Percentiles rank a stretch among this genome's conserved stretches.
phyloP scores from a whole-genome alignment of 176 grass and related monocot genomes.

The Hordeum vulgare region DNA sequence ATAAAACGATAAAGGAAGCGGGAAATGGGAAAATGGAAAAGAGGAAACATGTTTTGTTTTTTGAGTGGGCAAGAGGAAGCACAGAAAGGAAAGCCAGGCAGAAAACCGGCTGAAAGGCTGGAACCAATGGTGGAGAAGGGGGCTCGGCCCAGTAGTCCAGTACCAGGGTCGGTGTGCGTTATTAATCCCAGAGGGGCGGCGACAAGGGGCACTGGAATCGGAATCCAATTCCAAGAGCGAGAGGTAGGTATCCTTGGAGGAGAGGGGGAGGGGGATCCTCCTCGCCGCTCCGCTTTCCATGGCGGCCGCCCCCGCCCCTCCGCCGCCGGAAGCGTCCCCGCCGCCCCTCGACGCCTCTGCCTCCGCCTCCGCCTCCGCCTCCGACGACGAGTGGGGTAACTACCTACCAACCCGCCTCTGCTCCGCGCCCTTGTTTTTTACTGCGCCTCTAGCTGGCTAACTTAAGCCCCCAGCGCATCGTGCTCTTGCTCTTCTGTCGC shows the following conservation, averaged over 20 bases:
- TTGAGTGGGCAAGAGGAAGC: too few relatives aligned
- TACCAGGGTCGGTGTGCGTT: not conserved
- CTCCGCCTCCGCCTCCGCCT: not conserved
- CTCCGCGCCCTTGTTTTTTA: not conserved
- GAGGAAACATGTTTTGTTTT: too few relatives aligned
- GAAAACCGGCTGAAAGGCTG: too few relatives aligned
- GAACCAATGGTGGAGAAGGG: too few relatives aligned
- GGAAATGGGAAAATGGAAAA: too few relatives aligned
- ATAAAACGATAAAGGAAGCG: too few relatives aligned
- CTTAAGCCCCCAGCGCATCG: not conserved
- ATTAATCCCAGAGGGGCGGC: not conserved
- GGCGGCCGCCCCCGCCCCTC: not conserved
- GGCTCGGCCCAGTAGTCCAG: too few relatives aligned
- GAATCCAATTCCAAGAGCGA: slow-evolving; percentile 1
- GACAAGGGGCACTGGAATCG: not conserved
- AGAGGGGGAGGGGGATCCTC: not conserved
- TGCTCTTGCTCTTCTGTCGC: not conserved
- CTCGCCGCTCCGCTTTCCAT: not conserved
- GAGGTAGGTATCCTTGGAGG: slow-evolving; percentile 2
- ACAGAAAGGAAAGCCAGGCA: too few relatives aligned
- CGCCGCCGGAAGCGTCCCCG: not conserved
- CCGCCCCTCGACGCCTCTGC: not conserved
- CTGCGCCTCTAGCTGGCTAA: not conserved
- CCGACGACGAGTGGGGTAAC: slow-evolving; percentile 4
- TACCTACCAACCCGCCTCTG: not conserved